Conservation (phyloP, 495 filamentous ascomycete genomes). For the Penicillium verhagenii region DNA sequence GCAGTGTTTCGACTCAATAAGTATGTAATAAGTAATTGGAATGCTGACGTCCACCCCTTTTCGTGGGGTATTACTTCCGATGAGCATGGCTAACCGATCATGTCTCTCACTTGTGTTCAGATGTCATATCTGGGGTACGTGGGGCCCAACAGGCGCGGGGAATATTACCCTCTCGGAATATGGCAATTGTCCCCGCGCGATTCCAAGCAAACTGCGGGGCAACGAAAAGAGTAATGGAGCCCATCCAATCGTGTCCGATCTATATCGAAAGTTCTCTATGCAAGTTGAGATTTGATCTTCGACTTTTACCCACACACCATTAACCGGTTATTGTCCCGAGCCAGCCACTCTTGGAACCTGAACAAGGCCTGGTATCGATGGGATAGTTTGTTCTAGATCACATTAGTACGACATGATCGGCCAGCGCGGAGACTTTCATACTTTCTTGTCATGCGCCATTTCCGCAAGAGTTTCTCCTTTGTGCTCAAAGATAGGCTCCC, state of each 20-base stretch:
- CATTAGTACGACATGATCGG: conserved; percentile 19
- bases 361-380: conserved; percentile 75
- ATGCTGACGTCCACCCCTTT: too few species aligned
- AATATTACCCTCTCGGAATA: conserved; percentile 16
- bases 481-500: conserved; percentile 91
- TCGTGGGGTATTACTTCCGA: background rate
- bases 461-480: conserved; percentile 87
- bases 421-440: conserved; percentile 2
- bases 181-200: conserved; percentile 9
- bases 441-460: conserved; percentile 79
- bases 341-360: conserved; percentile 75
- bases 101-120: background rate
- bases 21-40: too few species aligned
- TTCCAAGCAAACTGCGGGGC: background rate
- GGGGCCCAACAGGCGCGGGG: conserved; percentile 14
- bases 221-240: background rate
- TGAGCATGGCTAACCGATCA: background rate
- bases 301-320: background rate
- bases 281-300: background rate
- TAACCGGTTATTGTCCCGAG: background rate
- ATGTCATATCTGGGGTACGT: background rate
- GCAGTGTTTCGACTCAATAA: too few species aligned
- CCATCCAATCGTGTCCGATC: background rate
- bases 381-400: conserved; percentile 66
- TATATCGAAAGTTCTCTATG: background rate